Evolutionary conservation across 1,284 basidiomycete species (phyloP).

Genomic region (Somion occarium): DNA sequence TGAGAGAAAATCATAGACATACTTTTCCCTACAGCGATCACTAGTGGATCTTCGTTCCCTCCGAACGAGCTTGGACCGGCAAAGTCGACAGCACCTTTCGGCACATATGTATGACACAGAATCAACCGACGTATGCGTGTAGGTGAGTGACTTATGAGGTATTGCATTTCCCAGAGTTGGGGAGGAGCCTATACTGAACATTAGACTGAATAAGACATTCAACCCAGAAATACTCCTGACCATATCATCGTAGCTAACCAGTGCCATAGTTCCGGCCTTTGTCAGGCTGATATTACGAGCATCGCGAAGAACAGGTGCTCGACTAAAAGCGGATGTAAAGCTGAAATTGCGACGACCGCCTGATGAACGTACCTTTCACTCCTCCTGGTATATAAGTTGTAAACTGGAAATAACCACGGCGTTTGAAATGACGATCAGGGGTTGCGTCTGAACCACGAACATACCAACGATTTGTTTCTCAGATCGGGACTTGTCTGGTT

Average conservation of each 20-base stretch:
- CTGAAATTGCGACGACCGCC: neutral
- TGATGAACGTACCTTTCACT: slow-evolving; percentile 5
- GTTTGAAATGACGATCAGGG: slow-evolving; percentile 1
- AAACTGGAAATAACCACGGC: slow-evolving; percentile 5
- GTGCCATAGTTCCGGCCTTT: neutral
- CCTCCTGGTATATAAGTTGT: slow-evolving; percentile 1
- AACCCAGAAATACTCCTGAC: neutral
- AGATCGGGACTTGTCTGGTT: neutral
- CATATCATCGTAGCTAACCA: slow-evolving; percentile 10
- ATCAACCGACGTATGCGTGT: neutral
- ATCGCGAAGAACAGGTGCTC: slow-evolving; percentile 6
- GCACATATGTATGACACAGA: slow-evolving; percentile 10
- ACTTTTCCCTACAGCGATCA: slow-evolving; percentile 9
- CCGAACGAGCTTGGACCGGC: slow-evolving; percentile 8
- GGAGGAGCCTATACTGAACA: slow-evolving; percentile 3
- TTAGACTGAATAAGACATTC: neutral
- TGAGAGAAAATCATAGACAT: neutral
- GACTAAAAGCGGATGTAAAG: slow-evolving; percentile 1
- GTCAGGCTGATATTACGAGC: slow-evolving; percentile 6
- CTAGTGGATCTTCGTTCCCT: slow-evolving; percentile 5
- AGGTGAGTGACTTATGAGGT: neutral
- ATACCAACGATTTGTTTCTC: neutral
- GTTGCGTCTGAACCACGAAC: neutral
- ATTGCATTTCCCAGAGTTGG: slow-evolving; percentile 4
- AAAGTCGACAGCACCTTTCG: neutral